A percentile compares a stretch with the other conserved stretches of the same genome.
Conservation (phyloP, 1,139 yeast species). For the Candida frijolesensis region DNA sequence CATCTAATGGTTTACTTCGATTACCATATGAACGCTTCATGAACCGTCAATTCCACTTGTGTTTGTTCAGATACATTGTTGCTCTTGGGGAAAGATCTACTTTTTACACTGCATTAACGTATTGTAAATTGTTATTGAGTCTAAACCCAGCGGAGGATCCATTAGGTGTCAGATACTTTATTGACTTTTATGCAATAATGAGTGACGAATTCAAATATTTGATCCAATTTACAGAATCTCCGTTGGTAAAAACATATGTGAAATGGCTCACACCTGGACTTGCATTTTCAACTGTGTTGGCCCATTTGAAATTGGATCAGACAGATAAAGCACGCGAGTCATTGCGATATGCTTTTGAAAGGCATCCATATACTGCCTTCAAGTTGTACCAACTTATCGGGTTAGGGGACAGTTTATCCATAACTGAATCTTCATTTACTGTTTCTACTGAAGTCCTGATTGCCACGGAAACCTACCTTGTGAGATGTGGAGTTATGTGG, state of each 20-base stretch:
- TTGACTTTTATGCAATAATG: slow-evolving; percentile 76
- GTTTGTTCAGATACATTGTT: slow-evolving; percentile 71
- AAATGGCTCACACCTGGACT: slow-evolving; percentile 79
- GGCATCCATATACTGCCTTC: slow-evolving; percentile 63
- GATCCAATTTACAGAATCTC: slow-evolving; percentile 54
- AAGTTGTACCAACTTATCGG: slow-evolving; percentile 49
- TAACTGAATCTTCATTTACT: slow-evolving; percentile 26
- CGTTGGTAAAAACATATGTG: slow-evolving; percentile 56
- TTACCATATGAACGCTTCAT: slow-evolving; percentile 75
- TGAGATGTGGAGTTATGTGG: slow-evolving; percentile 54
- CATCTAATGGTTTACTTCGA: slow-evolving; percentile 62
- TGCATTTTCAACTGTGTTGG: slow-evolving; percentile 66
- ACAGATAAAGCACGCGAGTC: slow-evolving; percentile 46
- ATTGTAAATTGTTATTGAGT: slow-evolving; percentile 68
- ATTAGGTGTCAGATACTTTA: slow-evolving; percentile 76
- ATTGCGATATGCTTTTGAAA: slow-evolving; percentile 51
- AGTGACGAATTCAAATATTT: slow-evolving; percentile 67
- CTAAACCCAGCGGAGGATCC: slow-evolving; percentile 83
- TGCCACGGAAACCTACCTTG: slow-evolving; percentile 53
- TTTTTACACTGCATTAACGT: slow-evolving; percentile 72
- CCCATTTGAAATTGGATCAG: slow-evolving; percentile 48
- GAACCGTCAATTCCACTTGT: slow-evolving; percentile 76
- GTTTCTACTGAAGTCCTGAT: slow-evolving; percentile 30
- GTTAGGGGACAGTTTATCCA: slow-evolving; percentile 21
- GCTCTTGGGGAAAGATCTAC: slow-evolving; percentile 79